Conservation (phyloP, 2,329 filamentous ascomycete genomes). For the Cytospora chrysosperma region DNA sequence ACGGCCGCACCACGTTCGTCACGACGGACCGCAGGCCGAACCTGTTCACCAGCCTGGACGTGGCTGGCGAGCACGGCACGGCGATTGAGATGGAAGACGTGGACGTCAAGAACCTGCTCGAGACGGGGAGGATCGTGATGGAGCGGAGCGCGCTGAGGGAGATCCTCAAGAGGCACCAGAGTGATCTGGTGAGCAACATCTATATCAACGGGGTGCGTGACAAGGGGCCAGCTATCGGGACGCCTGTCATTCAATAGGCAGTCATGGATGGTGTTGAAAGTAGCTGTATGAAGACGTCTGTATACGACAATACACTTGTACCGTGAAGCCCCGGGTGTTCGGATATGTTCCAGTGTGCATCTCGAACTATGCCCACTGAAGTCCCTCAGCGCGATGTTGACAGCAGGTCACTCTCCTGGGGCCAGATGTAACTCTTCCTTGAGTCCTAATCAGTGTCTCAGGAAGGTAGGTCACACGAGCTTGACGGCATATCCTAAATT, state of each 20-base stretch:
- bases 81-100: conserved; percentile 74
- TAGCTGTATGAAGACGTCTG: not conserved
- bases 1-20: conserved; percentile 74
- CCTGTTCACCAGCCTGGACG: conserved; percentile 65
- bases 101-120: conserved; percentile 91
- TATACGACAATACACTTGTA: not conserved
- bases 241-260: conserved; percentile 36
- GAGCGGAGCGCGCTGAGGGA: conserved; percentile 77
- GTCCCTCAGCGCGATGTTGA: not conserved
- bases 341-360: not conserved
- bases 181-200: conserved; percentile 57
- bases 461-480: no score
- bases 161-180: conserved; percentile 71
- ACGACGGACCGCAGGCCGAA: conserved; percentile 60
- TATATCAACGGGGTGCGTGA: conserved; percentile 42
- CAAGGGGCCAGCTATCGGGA: conserved; percentile 36
- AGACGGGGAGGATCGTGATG: conserved; percentile 80
- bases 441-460: not conserved
- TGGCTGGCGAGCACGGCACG: conserved; percentile 64
- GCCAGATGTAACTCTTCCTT: not conserved
- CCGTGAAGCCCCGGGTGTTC: not conserved
- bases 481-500: not conserved
- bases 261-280: not conserved
- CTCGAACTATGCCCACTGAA: not conserved
- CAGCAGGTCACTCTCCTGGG: no score